A percentile compares a stretch with the other conserved stretches of the same genome.
Evolutionary conservation across 2,329 filamentous ascomycete species (phyloP).

Genomic region (Trichoderma sp.): DNA sequence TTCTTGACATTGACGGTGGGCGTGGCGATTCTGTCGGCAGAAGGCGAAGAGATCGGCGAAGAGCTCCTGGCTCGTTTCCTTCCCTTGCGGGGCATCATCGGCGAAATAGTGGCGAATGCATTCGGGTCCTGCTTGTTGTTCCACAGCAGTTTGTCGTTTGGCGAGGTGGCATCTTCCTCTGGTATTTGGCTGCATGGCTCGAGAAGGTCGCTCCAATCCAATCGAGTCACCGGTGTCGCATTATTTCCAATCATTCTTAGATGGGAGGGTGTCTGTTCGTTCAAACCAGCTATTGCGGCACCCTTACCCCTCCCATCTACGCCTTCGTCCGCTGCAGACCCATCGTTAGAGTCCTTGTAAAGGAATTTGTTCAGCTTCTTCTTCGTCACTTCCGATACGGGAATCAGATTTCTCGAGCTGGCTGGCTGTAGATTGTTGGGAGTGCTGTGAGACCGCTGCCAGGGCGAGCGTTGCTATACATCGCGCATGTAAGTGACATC

Average conservation of each 20-base stretch:
- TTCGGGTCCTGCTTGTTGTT: constrained; percentile 50
- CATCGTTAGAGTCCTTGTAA: constrained; percentile 36
- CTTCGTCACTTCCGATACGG: constrained; percentile 60
- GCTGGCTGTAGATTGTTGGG: constrained; percentile 43
- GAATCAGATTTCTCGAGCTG: constrained; percentile 44
- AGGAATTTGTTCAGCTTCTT: constrained; percentile 62
- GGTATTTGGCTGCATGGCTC: constrained; percentile 47
- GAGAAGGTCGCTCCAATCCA: constrained; percentile 62
- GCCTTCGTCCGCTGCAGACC: constrained; percentile 26
- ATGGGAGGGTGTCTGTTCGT: constrained; percentile 24
- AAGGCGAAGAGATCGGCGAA: constrained; percentile 70
- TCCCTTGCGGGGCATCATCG: constrained; percentile 52
- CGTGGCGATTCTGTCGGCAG: constrained; percentile 46
- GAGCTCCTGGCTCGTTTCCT: constrained; percentile 74
- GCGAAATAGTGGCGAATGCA: constrained; percentile 47
- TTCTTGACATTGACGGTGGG: constrained; percentile 59
- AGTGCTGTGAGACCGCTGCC: constrained; percentile 58
- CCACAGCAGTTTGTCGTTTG: constrained; percentile 64
- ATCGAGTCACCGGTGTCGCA: constrained; percentile 52
- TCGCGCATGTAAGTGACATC: constrained; percentile 8
- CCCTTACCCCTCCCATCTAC: constrained; percentile 22
- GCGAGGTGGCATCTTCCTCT: constrained; percentile 53
- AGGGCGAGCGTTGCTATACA: constrained; percentile 47
- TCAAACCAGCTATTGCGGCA: neutral
- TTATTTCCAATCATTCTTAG: constrained; percentile 31